Evolutionary conservation across 2,329 filamentous ascomycete species (phyloP), one percentile per base, ranked within the genome.

Genomic region (Penicillium sp.): DNA sequence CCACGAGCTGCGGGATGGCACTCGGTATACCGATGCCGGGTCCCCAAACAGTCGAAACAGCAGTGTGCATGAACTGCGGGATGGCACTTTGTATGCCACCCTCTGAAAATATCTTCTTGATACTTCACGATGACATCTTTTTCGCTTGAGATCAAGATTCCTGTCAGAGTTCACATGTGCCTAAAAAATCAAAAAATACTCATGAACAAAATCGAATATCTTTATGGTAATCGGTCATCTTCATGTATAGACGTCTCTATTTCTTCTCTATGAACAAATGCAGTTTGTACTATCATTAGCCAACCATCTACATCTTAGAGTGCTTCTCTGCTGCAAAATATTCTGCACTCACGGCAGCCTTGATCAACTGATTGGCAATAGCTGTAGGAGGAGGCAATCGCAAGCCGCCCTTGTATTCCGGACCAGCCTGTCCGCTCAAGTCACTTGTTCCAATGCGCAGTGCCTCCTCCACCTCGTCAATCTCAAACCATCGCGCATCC

Each of bases 321-420:
- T 82, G 82, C 71, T 84, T 87, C 13, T 56, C 74, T 2, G 77
- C 78, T 10, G 79, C 79, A 56, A 89, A 76, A 70, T 89, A 94
- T 0, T 91, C 91, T 49, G 68, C 68, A 47, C 86, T 84, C 0
- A 87, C 83, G 13, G 96, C 91, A 1, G 91, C 90, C 48, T 79
- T 81, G 64, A 99, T 85, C 68, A 97, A 75, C 70, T 92, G 89
- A 72, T 97, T 89, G 14, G 94, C 94, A 80, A 99, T 97, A 1
- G 94, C 93, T 34, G 91, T 96, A 55, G 81, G 77, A 2, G 91
- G 91, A 42, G 94, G 94, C 68, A 99, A 73, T 52, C 90, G 83
- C 76, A 99, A 72, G 3, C 81, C 84, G 0, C 91, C 91, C 69
- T 85, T 87, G 67, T 91, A 92, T 10, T 81, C 87, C 38, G 82